A percentile compares a stretch with the other conserved stretches of the same genome.
phyloP scores from a whole-genome alignment of 345 rosid species.

The Aegle marmelos region DNA sequence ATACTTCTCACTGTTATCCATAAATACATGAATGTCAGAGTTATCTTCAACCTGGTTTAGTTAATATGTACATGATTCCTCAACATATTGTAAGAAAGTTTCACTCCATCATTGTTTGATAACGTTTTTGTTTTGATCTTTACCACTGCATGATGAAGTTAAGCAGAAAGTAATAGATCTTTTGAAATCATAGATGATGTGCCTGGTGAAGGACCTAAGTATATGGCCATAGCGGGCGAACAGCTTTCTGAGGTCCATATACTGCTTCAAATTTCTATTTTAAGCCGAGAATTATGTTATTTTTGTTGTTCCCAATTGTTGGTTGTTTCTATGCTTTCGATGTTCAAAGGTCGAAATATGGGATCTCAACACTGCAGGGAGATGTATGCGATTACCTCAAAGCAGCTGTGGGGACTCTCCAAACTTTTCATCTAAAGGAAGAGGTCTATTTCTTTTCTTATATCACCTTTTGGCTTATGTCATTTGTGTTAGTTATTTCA shows the following conservation, averaged over 20 bases:
- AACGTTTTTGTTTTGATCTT: background rate
- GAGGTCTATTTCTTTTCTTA: conserved; percentile 40
- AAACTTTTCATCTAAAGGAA: conserved; percentile 40
- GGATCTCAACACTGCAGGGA: conserved; percentile 68
- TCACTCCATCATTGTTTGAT: background rate
- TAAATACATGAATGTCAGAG: background rate
- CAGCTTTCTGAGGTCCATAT: conserved; percentile 57
- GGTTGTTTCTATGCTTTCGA: conserved; percentile 12
- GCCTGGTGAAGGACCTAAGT: conserved; percentile 41
- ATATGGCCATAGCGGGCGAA: conserved; percentile 79
- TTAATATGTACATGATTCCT: background rate
- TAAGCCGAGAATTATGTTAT: background rate
- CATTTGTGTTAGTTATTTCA: background rate
- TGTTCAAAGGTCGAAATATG: conserved; percentile 72
- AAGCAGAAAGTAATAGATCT: background rate
- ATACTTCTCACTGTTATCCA: background rate
- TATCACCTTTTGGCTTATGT: background rate
- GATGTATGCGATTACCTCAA: conserved; percentile 47
- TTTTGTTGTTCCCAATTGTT: conserved; percentile 12
- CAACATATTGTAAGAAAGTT: background rate
- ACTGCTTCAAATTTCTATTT: background rate
- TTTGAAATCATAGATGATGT: conserved; percentile 28
- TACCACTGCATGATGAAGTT: conserved; percentile 8
- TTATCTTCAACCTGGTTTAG: background rate
- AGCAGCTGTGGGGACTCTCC: conserved; percentile 30